These are phyloP conservation scores for Puya raimondii DNA, from an alignment of 176 grass and related monocot species.

Conservation along the genomic window DNA sequence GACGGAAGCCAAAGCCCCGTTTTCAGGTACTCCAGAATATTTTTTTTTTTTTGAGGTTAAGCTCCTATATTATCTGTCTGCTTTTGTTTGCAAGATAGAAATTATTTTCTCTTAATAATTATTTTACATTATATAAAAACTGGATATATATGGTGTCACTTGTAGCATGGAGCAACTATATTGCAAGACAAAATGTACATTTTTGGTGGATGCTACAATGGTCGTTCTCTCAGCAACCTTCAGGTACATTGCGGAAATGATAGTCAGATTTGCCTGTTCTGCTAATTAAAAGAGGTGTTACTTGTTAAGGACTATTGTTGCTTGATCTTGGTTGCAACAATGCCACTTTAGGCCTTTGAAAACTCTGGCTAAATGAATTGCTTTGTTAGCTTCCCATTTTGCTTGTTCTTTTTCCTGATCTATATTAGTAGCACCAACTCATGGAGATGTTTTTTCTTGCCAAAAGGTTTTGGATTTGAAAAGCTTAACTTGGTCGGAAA, in stretches of 20 bases:
- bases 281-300: not conserved
- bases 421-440: not conserved
- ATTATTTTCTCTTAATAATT: constrained; percentile 10
- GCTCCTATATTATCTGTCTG: constrained; percentile 4
- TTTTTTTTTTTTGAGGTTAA: too few species aligned
- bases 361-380: not conserved
- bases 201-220: constrained; percentile 97
- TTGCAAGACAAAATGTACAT: constrained; percentile 90
- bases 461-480: constrained; percentile 81
- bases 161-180: constrained; percentile 87
- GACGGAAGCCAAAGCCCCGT: constrained; percentile 58
- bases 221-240: constrained; percentile 94
- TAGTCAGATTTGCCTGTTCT: not conserved
- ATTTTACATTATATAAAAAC: constrained; percentile 17
- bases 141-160: constrained; percentile 7
- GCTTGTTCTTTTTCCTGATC: not conserved
- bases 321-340: too few species aligned
- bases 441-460: not conserved
- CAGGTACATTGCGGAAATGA: constrained; percentile 36
- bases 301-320: too few species aligned
- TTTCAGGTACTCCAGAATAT: constrained; percentile 44
- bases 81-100: constrained; percentile 10
- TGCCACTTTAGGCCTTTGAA: not conserved
- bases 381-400: not conserved
- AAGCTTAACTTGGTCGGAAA: constrained; percentile 80